These are phyloP conservation scores for Micractinium sp. DNA, from an alignment of 139 green algal species.

Conservation along the genomic window DNA sequence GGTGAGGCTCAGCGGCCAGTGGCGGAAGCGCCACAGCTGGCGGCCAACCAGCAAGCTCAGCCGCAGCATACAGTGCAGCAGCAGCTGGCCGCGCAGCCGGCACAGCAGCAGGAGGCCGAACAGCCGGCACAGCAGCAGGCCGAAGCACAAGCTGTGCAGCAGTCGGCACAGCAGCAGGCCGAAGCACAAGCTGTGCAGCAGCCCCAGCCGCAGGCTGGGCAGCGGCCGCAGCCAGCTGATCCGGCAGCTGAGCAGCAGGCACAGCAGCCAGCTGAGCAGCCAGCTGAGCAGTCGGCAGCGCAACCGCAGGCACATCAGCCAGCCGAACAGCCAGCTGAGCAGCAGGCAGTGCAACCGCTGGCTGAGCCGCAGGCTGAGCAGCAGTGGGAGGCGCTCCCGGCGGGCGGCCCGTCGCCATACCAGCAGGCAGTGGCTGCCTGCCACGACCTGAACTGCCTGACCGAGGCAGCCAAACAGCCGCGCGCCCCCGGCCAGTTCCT, in stretches of 20 bases:
- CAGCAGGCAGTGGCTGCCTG: slow-evolving; percentile 1
- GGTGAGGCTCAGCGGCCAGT: background rate
- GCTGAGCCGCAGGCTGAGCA: background rate
- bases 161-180: background rate
- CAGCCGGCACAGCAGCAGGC: background rate
- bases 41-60: background rate
- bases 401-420: background rate
- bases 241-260: background rate
- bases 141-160: background rate
- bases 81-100: background rate
- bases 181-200: background rate
- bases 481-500: slow-evolving; percentile 31
- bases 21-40: background rate
- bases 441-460: slow-evolving; percentile 25
- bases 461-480: slow-evolving; percentile 18
- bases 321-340: background rate
- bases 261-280: background rate
- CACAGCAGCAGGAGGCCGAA: background rate
- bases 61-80: background rate
- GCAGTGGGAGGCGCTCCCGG: background rate
- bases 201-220: background rate
- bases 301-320: background rate
- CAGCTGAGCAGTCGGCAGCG: background rate
- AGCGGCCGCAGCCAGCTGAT: background rate
- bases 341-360: background rate